Base-by-base conservation (phyloP, 2,329 filamentous ascomycete genomes). In the Lachnellula cervina region DNA sequence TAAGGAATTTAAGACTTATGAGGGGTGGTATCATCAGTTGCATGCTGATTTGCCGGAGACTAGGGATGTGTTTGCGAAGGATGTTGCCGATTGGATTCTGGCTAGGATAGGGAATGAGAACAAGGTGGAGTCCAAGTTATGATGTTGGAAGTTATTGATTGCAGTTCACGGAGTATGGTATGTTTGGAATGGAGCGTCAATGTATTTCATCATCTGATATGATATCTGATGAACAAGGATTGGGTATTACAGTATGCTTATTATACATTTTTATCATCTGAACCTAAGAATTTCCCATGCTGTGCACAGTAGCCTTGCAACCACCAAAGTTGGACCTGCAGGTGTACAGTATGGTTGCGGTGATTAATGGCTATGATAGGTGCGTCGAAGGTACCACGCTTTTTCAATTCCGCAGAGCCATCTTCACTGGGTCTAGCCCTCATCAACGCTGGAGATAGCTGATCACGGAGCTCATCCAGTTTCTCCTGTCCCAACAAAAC, bases 21-120 rank as follows among this genome's bases (percentile, higher is more conserved):
- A 88, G 32, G 91, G 88, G 9, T 88, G 81, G 69, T 90, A 83
- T 70, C 92, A 97, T 73, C 87, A 89, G 73, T 70, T 89, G 61
- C 86, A 88, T 68, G 75, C 78, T 1, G 86, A 89, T 59, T 44
- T 63, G 21, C 63, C 70, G 1, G 69, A 74, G 14, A 68, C 69
- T 54, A 67, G 68, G 52, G 43, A 63, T 3, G 64, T 67, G 5
- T 78, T 78, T 62, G 71, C 71, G 5, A 77, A 77, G 52, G 84
- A 90, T 67, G 75, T 89, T 5, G 78, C 74, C 3, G 77, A 81
- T 56, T 91, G 87, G 86, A 83, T 90, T 54, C 67, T 88, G 57
- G 75, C 76, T 62, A 72, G 77, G 46, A 28, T 56, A 44, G 62
- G 54, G 34, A 45, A 48, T 16, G 57, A 57, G 2, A 57, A 56